These are phyloP conservation scores for Candida gorgasii DNA, from an alignment of 805 yeast species.

Conservation along the genomic window DNA sequence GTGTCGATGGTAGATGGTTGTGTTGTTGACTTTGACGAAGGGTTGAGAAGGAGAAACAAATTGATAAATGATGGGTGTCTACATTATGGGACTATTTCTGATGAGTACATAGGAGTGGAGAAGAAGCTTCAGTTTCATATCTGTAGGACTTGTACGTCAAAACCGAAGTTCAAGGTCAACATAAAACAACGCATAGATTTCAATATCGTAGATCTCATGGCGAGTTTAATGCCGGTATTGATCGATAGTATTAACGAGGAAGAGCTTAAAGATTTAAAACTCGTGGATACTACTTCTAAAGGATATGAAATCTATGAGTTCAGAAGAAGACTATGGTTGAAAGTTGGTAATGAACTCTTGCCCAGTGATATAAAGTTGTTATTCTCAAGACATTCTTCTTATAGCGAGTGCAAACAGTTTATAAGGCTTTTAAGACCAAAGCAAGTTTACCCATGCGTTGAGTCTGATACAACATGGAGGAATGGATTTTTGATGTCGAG, in stretches of 20 bases:
- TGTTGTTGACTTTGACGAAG: constrained; percentile 2
- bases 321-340: constrained; percentile 28
- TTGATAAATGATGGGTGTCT: background rate
- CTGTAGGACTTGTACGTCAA: background rate
- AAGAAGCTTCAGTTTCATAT: constrained; percentile 1
- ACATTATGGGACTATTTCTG: background rate
- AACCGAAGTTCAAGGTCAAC: constrained; percentile 8
- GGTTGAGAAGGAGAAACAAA: background rate
- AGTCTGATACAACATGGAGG: constrained; percentile 31
- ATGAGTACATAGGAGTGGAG: background rate
- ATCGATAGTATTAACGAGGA: constrained; percentile 11
- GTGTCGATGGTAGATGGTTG: constrained; percentile 11
- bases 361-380: constrained; percentile 38
- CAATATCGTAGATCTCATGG: constrained; percentile 34
- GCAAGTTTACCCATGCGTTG: constrained; percentile 48
- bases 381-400: constrained; percentile 52
- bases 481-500: constrained; percentile 41
- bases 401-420: constrained; percentile 37
- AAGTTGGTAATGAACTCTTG: constrained; percentile 27
- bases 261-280: constrained; percentile 10
- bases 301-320: constrained; percentile 26
- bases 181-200: constrained; percentile 41
- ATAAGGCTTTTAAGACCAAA: constrained; percentile 35
- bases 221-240: constrained; percentile 27
- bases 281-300: constrained; percentile 18